phyloP scores from a whole-genome alignment of 2,329 filamentous ascomycete species.

The Botrytis paeoniae region DNA sequence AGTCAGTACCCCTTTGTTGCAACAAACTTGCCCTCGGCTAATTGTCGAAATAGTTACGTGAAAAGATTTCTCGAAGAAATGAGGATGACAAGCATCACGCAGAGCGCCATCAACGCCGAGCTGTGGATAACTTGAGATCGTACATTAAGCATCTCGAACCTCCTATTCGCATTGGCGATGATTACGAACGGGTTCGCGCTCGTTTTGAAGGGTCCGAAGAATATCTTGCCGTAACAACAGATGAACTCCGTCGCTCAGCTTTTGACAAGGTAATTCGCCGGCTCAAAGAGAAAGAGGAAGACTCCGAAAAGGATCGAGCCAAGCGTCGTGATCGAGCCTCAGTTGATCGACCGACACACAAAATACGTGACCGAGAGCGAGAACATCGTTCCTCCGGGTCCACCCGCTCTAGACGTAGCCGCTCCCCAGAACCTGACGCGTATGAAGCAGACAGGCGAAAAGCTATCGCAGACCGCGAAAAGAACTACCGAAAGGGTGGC shows the following conservation, averaged over 20 bases:
- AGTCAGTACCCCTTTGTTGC: constrained; percentile 45
- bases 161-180: constrained; percentile 71
- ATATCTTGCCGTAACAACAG: constrained; percentile 76
- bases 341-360: constrained; percentile 42
- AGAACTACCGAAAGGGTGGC: constrained; percentile 80
- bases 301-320: constrained; percentile 64
- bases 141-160: constrained; percentile 89
- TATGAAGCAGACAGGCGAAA: constrained; percentile 95
- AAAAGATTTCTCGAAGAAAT: constrained; percentile 76
- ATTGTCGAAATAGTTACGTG: constrained; percentile 59
- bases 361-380: constrained; percentile 57
- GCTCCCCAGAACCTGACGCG: constrained; percentile 85
- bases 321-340: constrained; percentile 57
- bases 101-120: constrained; percentile 81
- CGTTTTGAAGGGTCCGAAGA: constrained; percentile 79
- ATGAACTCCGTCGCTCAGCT: constrained; percentile 76
- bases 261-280: constrained; percentile 92
- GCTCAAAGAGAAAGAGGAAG: constrained; percentile 86
- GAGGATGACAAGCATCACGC: constrained; percentile 80
- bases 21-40: constrained; percentile 27
- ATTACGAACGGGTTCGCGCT: constrained; percentile 82
- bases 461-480: constrained; percentile 89
- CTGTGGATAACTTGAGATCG: constrained; percentile 79
- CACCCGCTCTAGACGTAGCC: constrained; percentile 63
- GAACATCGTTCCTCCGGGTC: constrained; percentile 53